A percentile compares a stretch with the other conserved stretches of the same genome.
phyloP scores from a whole-genome alignment of 371 early-diverging fungal genomes.

The Capillidium heterosporum region DNA sequence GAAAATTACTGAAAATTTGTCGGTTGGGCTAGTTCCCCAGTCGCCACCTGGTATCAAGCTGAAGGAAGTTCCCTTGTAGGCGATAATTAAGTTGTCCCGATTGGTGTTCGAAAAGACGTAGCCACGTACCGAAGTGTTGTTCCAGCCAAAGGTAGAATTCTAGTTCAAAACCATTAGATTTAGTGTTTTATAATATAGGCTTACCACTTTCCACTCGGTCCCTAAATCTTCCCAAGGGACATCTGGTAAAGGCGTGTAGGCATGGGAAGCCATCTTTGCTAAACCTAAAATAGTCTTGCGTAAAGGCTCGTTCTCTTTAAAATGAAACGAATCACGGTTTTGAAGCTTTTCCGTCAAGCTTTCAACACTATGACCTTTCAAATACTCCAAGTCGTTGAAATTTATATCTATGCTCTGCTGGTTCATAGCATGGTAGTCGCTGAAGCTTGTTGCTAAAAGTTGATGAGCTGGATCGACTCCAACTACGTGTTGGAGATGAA shows the following conservation, averaged over 20 bases:
- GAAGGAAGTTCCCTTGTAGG: constrained; percentile 73
- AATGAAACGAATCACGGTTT: background rate
- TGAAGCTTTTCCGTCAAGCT: background rate
- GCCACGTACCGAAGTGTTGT: constrained; percentile 56
- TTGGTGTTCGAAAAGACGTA: constrained; percentile 55
- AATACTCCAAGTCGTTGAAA: no score
- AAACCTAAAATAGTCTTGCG: constrained; percentile 2
- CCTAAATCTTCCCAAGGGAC: constrained; percentile 5
- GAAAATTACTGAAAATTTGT: background rate
- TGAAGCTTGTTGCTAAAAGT: no score
- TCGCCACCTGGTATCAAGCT: constrained; percentile 41
- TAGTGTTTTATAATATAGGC: background rate
- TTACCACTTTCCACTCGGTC: constrained; percentile 4
- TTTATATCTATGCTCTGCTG: no score
- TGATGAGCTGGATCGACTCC: no score
- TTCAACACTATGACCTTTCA: no score
- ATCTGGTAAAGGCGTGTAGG: constrained; percentile 1
- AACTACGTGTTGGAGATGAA: no score
- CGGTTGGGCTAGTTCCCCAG: constrained; percentile 11
- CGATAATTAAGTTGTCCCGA: constrained; percentile 44
- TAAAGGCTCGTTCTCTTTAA: background rate
- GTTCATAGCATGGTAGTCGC: no score
- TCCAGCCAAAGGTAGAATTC: constrained; percentile 77
- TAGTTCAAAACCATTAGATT: constrained; percentile 8
- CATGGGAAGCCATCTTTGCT: constrained; percentile 6